Conservation (phyloP, 495 filamentous ascomycete species). For the Hypoxylon fuscum region DNA sequence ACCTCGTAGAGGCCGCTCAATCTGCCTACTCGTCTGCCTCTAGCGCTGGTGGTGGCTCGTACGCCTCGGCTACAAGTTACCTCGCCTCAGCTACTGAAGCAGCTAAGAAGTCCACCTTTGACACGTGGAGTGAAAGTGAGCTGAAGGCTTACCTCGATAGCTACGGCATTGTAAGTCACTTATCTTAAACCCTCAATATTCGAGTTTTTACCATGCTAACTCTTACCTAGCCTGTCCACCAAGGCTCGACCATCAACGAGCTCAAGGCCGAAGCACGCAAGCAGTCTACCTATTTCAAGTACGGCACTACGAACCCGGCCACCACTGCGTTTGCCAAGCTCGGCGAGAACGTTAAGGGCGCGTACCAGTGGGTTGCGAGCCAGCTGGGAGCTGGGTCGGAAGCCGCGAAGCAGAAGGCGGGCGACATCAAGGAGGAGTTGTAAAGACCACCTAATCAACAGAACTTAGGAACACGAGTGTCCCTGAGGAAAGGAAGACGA, state of each 20-base stretch:
- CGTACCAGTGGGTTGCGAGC: slow-evolving; percentile 64
- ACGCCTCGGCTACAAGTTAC: slow-evolving; percentile 78
- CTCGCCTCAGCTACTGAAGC: slow-evolving; percentile 72
- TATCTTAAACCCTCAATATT: neutral
- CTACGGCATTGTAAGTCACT: slow-evolving; percentile 68
- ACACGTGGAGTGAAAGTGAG: slow-evolving; percentile 81
- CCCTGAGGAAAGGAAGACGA: neutral
- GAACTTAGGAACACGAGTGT: neutral
- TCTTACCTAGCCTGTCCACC: slow-evolving; percentile 64
- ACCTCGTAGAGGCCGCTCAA: slow-evolving; percentile 76
- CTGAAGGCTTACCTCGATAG: slow-evolving; percentile 84
- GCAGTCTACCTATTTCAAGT: slow-evolving; percentile 78
- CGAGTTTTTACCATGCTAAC: slow-evolving; percentile 42
- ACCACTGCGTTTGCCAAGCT: slow-evolving; percentile 72
- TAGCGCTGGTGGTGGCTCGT: slow-evolving; percentile 68
- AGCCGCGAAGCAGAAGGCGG: slow-evolving; percentile 67
- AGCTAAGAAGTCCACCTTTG: slow-evolving; percentile 75
- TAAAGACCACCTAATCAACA: slow-evolving; percentile 14
- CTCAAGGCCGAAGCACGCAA: slow-evolving; percentile 73
- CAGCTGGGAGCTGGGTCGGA: slow-evolving; percentile 69
- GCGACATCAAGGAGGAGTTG: slow-evolving; percentile 50
- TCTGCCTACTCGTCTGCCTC: slow-evolving; percentile 76
- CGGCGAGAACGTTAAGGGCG: slow-evolving; percentile 57
- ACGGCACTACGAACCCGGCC: slow-evolving; percentile 73
- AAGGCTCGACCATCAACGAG: slow-evolving; percentile 67